These are phyloP conservation scores for Anthracocystis walkeri DNA, from an alignment of 1,284 basidiomycete species.

Conservation along the genomic window DNA sequence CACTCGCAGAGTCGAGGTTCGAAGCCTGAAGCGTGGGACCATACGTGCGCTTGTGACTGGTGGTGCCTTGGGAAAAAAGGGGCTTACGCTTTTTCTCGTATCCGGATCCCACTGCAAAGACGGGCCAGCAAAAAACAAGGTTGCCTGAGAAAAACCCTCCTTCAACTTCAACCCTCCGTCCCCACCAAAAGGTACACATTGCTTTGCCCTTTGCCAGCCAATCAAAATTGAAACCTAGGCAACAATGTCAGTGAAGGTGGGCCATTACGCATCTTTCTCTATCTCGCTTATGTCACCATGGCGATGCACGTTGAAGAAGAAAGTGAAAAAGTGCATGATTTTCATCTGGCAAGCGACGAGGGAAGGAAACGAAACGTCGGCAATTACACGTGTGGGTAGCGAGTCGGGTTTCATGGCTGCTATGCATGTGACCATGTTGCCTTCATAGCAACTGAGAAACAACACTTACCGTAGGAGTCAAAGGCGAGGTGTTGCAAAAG, in stretches of 20 bases:
- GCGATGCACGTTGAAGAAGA: neutral
- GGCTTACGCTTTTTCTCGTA: neutral
- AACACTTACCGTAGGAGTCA: no score
- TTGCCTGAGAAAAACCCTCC: constrained; percentile 1
- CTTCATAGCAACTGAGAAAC: neutral
- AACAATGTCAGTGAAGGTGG: no score
- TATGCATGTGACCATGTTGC: constrained; percentile 2
- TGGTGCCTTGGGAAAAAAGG: constrained; percentile 13
- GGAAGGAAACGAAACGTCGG: neutral
- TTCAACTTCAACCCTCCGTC: constrained; percentile 1
- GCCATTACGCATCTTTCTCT: neutral
- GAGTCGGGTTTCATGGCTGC: neutral
- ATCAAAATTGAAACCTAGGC: no score
- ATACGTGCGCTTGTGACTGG: neutral
- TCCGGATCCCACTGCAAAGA: neutral
- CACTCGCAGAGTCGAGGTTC: constrained; percentile 11
- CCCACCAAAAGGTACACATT: constrained; percentile 1
- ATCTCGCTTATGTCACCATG: neutral
- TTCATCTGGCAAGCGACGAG: neutral
- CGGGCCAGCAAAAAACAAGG: neutral
- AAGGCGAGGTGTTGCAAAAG: no score
- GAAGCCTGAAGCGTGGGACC: constrained; percentile 25
- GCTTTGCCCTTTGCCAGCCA: neutral
- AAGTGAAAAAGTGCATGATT: neutral
- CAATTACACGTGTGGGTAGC: neutral